These are phyloP conservation scores for Oemleria cerasiformis DNA, from an alignment of 306 rosid genomes.

Conservation along the genomic window DNA sequence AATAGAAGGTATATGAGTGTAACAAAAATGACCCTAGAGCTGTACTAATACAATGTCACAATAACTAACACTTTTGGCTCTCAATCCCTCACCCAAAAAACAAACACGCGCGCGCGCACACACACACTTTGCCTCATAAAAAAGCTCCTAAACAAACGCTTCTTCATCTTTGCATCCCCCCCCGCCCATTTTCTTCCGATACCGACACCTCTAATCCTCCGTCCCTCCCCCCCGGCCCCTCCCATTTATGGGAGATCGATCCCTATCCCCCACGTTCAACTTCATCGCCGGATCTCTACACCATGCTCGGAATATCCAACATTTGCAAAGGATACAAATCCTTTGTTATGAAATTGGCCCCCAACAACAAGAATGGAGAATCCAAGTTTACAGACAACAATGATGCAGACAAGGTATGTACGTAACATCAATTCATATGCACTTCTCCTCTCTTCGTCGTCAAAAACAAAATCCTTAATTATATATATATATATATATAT, in stretches of 20 bases:
- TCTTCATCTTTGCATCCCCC: slow-evolving; percentile 13
- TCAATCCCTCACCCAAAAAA: background rate
- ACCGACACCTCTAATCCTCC: background rate
- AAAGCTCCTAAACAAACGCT: slow-evolving; percentile 20
- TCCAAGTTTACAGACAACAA: slow-evolving; percentile 6
- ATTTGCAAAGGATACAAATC: slow-evolving; percentile 52
- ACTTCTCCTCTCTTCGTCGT: no score
- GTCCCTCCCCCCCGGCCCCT: background rate
- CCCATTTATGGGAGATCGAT: slow-evolving; percentile 46
- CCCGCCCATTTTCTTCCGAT: slow-evolving; percentile 7
- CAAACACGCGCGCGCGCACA: background rate
- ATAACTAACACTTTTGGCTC: background rate
- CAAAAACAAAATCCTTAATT: background rate
- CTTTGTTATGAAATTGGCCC: slow-evolving; percentile 36
- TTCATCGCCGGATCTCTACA: slow-evolving; percentile 42
- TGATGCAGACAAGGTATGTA: slow-evolving; percentile 18
- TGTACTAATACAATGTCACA: background rate
- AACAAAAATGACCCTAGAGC: no score
- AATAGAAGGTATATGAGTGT: background rate
- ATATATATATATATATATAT: background rate
- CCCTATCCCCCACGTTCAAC: slow-evolving; percentile 34
- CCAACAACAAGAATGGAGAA: slow-evolving; percentile 22
- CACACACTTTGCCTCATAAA: background rate
- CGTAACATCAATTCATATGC: slow-evolving; percentile 7
- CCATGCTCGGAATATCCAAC: slow-evolving; percentile 49